Evolutionary conservation across 1,284 basidiomycete genomes (phyloP), one percentile per base, ranked within the genome.

Genomic region (Puccinia horiana): DNA sequence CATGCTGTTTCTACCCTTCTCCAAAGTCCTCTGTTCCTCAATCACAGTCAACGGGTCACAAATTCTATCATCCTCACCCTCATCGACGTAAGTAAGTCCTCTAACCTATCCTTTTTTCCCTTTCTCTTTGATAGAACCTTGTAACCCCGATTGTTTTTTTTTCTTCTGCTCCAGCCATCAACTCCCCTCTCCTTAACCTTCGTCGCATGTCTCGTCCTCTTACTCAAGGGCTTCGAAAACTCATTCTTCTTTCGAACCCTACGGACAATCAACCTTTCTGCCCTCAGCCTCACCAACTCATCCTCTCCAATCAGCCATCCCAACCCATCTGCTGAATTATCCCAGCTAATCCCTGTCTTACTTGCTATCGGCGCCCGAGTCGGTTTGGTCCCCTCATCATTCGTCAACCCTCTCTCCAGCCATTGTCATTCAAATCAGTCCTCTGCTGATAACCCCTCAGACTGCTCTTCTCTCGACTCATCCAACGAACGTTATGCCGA

Each of bases 201-300:
- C 14, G 44, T 81, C 29, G 61, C 44, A 37, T 81, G 70, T 44
- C 58, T 58, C 47, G 35, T 67, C 18, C 70, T 81, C 20, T 42
- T 81, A 32, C 35, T 72, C 4, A 74, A 74, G 26, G 79, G 79
- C 23, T 72, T 81, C 29, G 29, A 74, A 74, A 75, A 75, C 40
- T 54, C 70, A 29, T 6, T 20, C 47, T 81, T 75, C 44, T 81
- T 81, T 56, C 70, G 72, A 29, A 74, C 78, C 56, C 56, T 80
- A 63, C 78, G 54, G 23, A 69, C 65, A 35, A 69, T 79, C 65
- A 42, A 77, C 14, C 56, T 65, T 11, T 49, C 76, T 49, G 54
- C 76, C 49, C 54, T 70, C 37, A 37, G 52, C 35, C 63, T 69
- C 47, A 54, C 47, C 49, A 42, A 42, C 47, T 29, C 63, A 69